A percentile compares a stretch with the other conserved stretches of the same genome.
These are phyloP conservation scores for Taphrina pruni DNA, from an alignment of 1,139 yeast species.

Conservation along the genomic window DNA sequence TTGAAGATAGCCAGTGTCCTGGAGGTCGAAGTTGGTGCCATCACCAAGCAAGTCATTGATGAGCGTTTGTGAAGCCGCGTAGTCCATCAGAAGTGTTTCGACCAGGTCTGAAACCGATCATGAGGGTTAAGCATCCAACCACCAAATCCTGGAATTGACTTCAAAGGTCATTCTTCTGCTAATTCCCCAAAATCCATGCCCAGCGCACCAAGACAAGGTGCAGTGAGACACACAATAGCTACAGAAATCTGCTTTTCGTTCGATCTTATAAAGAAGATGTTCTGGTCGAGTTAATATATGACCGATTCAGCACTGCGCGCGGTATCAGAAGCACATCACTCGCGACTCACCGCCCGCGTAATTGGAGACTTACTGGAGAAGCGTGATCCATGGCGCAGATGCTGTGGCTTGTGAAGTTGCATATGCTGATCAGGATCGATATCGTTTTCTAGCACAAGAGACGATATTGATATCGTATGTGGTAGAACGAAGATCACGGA, in stretches of 20 bases:
- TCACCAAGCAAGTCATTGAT: conserved; percentile 22
- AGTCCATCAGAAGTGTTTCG: not conserved
- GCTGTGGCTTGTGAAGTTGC: not conserved
- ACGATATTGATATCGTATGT: not conserved
- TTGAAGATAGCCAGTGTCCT: not conserved
- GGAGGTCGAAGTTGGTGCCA: conserved; percentile 21
- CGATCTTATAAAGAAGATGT: too few relatives aligned
- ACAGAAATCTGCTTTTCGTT: too few relatives aligned
- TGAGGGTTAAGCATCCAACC: not conserved
- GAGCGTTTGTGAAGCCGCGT: conserved; percentile 19
- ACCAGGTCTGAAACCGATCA: not conserved
- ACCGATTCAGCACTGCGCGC: too few relatives aligned
- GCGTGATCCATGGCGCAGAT: not conserved
- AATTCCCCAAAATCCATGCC: too few relatives aligned
- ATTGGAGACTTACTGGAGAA: too few relatives aligned
- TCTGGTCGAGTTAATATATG: too few relatives aligned
- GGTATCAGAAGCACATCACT: too few relatives aligned
- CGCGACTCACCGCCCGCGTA: too few relatives aligned
- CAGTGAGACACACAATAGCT: too few relatives aligned
- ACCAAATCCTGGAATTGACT: not conserved
- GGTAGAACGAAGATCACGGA: not conserved
- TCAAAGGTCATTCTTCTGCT: too few relatives aligned
- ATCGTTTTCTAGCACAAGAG: not conserved
- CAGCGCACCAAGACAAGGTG: too few relatives aligned
- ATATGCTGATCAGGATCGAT: not conserved